A percentile compares a stretch with the other conserved stretches of the same genome.
These are phyloP conservation scores for Ganoderma meredithae DNA, from an alignment of 1,284 basidiomycete genomes.

Conservation along the genomic window DNA sequence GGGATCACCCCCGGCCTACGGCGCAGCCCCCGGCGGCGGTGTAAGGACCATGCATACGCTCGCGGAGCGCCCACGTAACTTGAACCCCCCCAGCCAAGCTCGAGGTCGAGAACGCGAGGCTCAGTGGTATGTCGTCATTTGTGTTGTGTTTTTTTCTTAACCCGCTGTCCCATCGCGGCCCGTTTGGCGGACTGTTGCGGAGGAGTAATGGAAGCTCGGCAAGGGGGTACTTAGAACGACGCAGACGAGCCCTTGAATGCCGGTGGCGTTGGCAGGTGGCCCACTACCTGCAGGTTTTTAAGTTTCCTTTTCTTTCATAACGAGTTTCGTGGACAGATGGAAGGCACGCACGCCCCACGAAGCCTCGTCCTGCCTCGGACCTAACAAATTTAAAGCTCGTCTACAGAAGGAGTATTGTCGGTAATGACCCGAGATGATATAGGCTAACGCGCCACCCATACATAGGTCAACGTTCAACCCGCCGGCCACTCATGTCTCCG, in stretches of 20 bases:
- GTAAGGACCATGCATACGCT: neutral
- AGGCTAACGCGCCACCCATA: neutral
- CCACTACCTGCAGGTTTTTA: neutral
- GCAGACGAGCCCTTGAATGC: neutral
- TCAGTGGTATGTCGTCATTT: neutral
- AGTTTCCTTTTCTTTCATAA: neutral
- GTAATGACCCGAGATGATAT: neutral
- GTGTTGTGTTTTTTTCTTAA: neutral
- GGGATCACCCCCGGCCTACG: neutral
- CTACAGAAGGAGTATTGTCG: neutral
- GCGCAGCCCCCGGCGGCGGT: neutral
- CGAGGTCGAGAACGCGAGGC: neutral
- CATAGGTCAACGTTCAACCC: neutral
- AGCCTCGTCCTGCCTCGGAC: neutral
- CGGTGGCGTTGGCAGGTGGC: neutral
- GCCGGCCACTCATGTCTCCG: neutral
- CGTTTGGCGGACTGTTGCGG: neutral
- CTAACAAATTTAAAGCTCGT: neutral
- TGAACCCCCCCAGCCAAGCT: too few species aligned
- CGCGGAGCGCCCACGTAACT: conserved; percentile 3
- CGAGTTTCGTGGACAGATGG: neutral
- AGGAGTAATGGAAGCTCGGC: neutral
- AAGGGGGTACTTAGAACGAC: neutral
- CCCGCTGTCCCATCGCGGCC: neutral
- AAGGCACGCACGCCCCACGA: neutral